phyloP scores from a whole-genome alignment of 2,329 filamentous ascomycete species.

The Diaporthe sp. region DNA sequence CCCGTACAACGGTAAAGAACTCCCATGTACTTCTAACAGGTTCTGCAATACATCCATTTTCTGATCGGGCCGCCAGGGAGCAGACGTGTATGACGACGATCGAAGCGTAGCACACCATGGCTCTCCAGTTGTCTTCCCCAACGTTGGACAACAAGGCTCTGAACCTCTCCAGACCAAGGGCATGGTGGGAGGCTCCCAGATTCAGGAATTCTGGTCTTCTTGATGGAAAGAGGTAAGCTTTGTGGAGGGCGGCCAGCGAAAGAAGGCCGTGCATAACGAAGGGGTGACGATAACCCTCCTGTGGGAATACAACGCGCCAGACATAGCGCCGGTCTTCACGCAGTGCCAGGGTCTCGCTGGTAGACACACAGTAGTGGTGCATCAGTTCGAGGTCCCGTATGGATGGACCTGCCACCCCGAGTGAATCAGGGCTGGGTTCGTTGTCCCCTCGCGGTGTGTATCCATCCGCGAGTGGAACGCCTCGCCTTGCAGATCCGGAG shows the following conservation, averaged over 20 bases:
- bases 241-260: slow-evolving; percentile 20
- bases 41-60: slow-evolving; percentile 6
- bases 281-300: slow-evolving; percentile 5
- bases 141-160: neutral
- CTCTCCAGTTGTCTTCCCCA: neutral
- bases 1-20: neutral
- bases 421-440: neutral
- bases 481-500: neutral
- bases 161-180: neutral
- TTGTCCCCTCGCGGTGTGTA: neutral
- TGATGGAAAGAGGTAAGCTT: neutral
- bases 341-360: neutral
- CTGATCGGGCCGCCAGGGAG: neutral
- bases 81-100: slow-evolving; percentile 2
- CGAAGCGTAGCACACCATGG: slow-evolving; percentile 4
- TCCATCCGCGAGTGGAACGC: neutral
- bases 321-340: neutral
- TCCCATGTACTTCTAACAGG: neutral
- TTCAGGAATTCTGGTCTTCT: neutral
- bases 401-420: neutral
- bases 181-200: neutral
- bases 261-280: slow-evolving; percentile 29
- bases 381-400: neutral
- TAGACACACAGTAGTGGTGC: slow-evolving; percentile 8
- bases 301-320: slow-evolving; percentile 10